Base-by-base conservation (phyloP, 2,329 filamentous ascomycete genomes). In the Aureobasidium leucospermi region DNA sequence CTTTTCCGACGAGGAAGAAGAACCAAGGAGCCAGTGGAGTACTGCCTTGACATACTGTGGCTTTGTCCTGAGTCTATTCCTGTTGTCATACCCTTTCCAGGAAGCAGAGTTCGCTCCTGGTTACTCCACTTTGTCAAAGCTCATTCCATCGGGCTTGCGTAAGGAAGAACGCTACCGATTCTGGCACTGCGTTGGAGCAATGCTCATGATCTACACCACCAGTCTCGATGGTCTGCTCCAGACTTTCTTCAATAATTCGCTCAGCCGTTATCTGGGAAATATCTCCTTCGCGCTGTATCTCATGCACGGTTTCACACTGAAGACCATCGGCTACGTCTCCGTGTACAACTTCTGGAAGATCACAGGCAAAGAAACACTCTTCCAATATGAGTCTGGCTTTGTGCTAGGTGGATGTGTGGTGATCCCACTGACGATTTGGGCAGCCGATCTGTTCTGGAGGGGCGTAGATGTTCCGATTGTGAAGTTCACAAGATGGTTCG, bases 261-360 rank as follows among this genome's bases (percentile, higher is more conserved):
- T 75, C 16, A 74, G 81, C 2, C 81, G 83, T 66, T 85, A 84
- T 68, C 71, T 85, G 10, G 82, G 82, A 60, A 79, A 78, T 66
- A 79, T 85, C 63, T 83, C 80, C 47, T 85, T 81, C 65, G 79
- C 81, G 48, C 67, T 85, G 32, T 85, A 85, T 67, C 75, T 85
- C 6, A 79, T 84, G 74, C 82, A 85, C 67, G 81, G 81, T 2
- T 79, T 81, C 2, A 76, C 78, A 1, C 74, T 81, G 66, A 80
- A 83, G 62, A 76, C 76, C 3, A 64, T 79, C 19, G 81, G 82
- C 9, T 83, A 81, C 63, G 72, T 75, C 42, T 74, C 77, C 49
- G 75, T 82, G 68, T 74, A 73, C 48, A 74, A 73, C 71, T 76
- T 74, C 1, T 83, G 78, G 69, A 23, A 59, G 15, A 42, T 79